Evolutionary conservation across 2,329 filamentous ascomycete genomes (phyloP), one percentile per base, ranked within the genome.

Genomic region (Botrytis aclada): DNA sequence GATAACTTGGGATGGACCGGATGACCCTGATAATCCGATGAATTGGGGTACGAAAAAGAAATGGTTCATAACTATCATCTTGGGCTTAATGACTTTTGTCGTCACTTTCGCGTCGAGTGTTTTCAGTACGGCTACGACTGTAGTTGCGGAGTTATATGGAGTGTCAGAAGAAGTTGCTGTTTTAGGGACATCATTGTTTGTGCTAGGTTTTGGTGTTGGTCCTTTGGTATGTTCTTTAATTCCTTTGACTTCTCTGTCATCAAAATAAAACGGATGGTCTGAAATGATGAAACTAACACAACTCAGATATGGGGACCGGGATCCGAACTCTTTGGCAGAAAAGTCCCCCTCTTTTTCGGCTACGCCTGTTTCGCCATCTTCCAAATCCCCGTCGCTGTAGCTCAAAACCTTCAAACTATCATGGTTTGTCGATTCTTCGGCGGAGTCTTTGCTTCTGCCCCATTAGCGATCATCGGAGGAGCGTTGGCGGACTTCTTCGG

Each of bases 191-290:
- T 83, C 83, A 0, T 84, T 93, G 69, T 93, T 90, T 82, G 90
- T 93, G 22, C 81, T 93, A 14, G 90, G 90, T 51, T 91, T 93
- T 64, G 92, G 90, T 1, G 88, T 91, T 72, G 92, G 92, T 0
- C 92, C 92, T 2, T 87, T 88, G 0, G 84, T 94, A 37, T 37
- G 78, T 70, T 45, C 32, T 83, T 16, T 64, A 10, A 45, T 60
- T 25, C 58, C 43, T 12, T 5, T 62, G 60, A 41, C 37, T 71
- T 10, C 45, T 73, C 20, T 32, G 29, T 10, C 51, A 56, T n/a
- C 32, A 47, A 69, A 18, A 41, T 39, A 5, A 18, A 45, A 29
- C 2, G 16, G 2, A 41, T 41, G 29, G 12, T 22, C 29, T 6
- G 20, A 29, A 7, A 37, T 58, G 32, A 60, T 10, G 8, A 2